Evolutionary conservation across 352 stramenopile genomes (phyloP), one percentile per base, ranked within the genome.

Genomic region (Thraustochytrium striatum): DNA sequence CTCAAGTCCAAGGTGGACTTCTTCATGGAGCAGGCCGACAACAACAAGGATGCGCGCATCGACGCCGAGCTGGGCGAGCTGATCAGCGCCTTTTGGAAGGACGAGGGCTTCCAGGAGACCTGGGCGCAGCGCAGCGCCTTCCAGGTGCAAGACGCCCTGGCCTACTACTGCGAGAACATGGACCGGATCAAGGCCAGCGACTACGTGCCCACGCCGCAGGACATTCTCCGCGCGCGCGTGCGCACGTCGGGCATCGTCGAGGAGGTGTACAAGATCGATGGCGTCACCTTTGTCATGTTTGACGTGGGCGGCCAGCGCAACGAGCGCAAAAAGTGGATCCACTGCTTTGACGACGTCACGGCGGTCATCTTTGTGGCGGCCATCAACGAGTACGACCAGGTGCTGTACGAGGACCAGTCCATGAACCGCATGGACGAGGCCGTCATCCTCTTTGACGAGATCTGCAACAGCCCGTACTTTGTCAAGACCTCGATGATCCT

Each of bases 311-410:
- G 94, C 7, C 94, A 98, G 85, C 88, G 94, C 61, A 97, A 97
- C 84, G 94, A 98, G 86, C 85, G 94, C 28, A 96, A 96, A 82
- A 98, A 98, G 86, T 98, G 94, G 93, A 97, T 98, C 85, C 92
- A 98, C 84, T 97, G 91, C 82, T 97, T 98, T 81, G 94, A 98
- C 83, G 91, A 72, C 33, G 81, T 84, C 61, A 85, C 81, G 7
- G 81, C 81, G 0, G 87, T 94, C 25, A 92, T 94, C 43, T 94
- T 94, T 61, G 88, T 94, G 16, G 90, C 87, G 19, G 87, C 88
- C 11, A 82, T 94, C 32, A 85, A 87, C 69, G 84, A 87, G 88
- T 16, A 90, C 84, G 38, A 87, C 85, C 87, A 91, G 84, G 68
- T 84, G 35, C 79, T 91, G 30, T 91, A 89, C 69, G 87, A 91